Conservation (phyloP, 2,329 filamentous ascomycete species). For the Zarea fungicola region DNA sequence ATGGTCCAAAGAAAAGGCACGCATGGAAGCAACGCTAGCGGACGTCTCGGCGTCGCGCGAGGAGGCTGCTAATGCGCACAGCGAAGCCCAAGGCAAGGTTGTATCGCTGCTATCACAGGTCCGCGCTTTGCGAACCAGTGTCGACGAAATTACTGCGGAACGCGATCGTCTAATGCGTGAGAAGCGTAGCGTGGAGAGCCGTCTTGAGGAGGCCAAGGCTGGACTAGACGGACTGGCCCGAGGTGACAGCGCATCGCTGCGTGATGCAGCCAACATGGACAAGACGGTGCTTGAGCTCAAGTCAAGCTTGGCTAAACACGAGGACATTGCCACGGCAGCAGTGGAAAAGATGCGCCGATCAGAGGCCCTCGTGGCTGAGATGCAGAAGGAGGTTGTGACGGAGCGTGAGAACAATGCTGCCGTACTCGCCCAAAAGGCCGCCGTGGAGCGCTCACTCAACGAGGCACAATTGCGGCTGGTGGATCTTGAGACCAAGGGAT, state of each 20-base stretch:
- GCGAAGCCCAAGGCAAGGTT: constrained; percentile 89
- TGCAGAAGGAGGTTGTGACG: constrained; percentile 84
- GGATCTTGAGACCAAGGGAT: constrained; percentile 94
- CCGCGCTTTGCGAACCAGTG: constrained; percentile 70
- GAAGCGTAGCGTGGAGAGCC: constrained; percentile 81
- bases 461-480: constrained; percentile 86
- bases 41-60: constrained; percentile 89
- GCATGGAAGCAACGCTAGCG: constrained; percentile 81
- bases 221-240: constrained; percentile 83
- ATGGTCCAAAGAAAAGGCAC: constrained; percentile 96
- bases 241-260: constrained; percentile 80
- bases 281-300: constrained; percentile 87
- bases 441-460: constrained; percentile 82
- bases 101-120: constrained; percentile 88
- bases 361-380: constrained; percentile 78
- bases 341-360: constrained; percentile 96
- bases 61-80: constrained; percentile 87
- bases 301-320: constrained; percentile 81
- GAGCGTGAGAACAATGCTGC: constrained; percentile 79
- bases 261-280: constrained; percentile 84
- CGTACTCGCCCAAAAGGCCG: constrained; percentile 84
- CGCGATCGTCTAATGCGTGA: constrained; percentile 80
- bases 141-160: constrained; percentile 82
- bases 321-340: constrained; percentile 85
- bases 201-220: constrained; percentile 80